These are phyloP conservation scores for Viola odorata DNA, from an alignment of 345 rosid species.

Conservation along the genomic window DNA sequence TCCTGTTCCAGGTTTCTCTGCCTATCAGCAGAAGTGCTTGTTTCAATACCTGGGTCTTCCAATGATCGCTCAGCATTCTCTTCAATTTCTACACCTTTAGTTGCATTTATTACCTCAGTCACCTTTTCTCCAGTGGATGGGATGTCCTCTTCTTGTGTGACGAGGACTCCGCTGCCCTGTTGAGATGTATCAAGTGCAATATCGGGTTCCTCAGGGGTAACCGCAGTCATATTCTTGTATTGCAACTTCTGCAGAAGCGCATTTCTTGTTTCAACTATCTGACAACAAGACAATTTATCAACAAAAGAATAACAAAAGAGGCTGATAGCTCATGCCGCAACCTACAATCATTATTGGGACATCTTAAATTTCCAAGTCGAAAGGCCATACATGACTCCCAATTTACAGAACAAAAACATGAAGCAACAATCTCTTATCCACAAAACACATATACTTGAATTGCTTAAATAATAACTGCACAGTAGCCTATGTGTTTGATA, in stretches of 20 bases:
- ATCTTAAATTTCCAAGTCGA: not conserved
- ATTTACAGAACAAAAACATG: not conserved
- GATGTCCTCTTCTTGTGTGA: slow-evolving; percentile 12
- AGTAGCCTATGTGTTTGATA: too few relatives aligned
- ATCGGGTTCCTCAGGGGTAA: slow-evolving; percentile 10
- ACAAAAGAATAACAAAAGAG: not conserved
- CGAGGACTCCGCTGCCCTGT: slow-evolving; percentile 2
- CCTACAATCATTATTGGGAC: not conserved
- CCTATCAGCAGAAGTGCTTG: slow-evolving; percentile 18
- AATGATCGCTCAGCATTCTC: slow-evolving; percentile 35
- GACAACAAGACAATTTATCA: slow-evolving; percentile 10
- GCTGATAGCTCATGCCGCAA: not conserved
- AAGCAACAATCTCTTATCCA: not conserved
- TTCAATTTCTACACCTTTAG: slow-evolving; percentile 27
- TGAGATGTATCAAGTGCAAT: slow-evolving; percentile 8
- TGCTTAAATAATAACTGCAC: too few relatives aligned
- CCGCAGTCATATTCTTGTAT: slow-evolving; percentile 26
- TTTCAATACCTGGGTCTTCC: slow-evolving; percentile 30
- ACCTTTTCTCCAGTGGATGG: slow-evolving; percentile 7
- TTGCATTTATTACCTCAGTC: slow-evolving; percentile 21
- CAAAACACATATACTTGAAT: too few relatives aligned
- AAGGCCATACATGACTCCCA: not conserved
- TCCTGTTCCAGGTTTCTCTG: slow-evolving; percentile 29
- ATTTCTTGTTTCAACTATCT: slow-evolving; percentile 58
- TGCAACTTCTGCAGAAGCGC: slow-evolving; percentile 46